These are phyloP conservation scores for Gentiana straminea DNA, from an alignment of 257 asterid genomes.

Conservation along the genomic window DNA sequence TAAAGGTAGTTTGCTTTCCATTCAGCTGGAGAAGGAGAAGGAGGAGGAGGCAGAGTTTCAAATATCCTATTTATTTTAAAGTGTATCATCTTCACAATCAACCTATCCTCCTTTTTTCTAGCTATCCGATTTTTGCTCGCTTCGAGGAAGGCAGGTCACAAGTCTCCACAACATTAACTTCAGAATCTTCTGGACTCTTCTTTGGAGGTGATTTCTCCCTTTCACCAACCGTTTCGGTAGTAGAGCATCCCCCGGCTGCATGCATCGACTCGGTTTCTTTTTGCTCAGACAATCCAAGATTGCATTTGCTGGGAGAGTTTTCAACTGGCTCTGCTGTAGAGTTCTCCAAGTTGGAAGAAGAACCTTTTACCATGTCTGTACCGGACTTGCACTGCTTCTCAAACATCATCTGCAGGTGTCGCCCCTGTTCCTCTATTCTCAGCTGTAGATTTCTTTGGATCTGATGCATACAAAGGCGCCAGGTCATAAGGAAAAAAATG, in stretches of 20 bases:
- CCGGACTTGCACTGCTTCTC: slow-evolving; percentile 80
- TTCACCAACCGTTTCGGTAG: slow-evolving; percentile 22
- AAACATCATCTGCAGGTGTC: slow-evolving; percentile 76
- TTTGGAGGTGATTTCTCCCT: slow-evolving; percentile 25
- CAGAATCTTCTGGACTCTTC: slow-evolving; percentile 18
- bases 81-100: not conserved
- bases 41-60: slow-evolving; percentile 1
- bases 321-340: slow-evolving; percentile 23
- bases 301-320: slow-evolving; percentile 23
- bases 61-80: not conserved
- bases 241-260: slow-evolving; percentile 10
- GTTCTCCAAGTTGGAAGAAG: slow-evolving; percentile 36
- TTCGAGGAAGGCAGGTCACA: slow-evolving; percentile 43
- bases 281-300: slow-evolving; percentile 14
- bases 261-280: slow-evolving; percentile 10
- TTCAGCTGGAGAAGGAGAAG: too few species aligned
- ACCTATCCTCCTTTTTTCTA: too few species aligned
- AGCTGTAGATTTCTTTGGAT: slow-evolving; percentile 90
- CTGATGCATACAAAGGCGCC: slow-evolving; percentile 24
- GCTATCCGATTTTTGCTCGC: slow-evolving; percentile 43
- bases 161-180: slow-evolving; percentile 15
- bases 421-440: slow-evolving; percentile 88
- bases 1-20: too few species aligned
- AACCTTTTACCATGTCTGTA: slow-evolving; percentile 36
- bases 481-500: not conserved